Evolutionary conservation across 1,284 basidiomycete species (phyloP).

Genomic region (Macrocystidia cucumis): DNA sequence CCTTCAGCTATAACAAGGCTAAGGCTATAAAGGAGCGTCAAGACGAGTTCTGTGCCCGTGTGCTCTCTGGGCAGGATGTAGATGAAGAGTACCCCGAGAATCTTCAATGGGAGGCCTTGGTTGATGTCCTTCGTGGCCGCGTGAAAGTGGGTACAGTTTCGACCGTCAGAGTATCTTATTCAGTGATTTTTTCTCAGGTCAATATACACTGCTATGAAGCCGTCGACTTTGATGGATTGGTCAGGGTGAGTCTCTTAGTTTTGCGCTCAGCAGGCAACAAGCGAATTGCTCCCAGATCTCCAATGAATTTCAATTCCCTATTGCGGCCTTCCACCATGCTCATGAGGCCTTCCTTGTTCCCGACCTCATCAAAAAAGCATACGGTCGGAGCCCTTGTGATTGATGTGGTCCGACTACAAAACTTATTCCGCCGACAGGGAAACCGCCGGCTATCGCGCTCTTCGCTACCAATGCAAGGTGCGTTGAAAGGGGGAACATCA

Average conservation of each 20-base stretch:
- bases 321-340: slow-evolving; percentile 78
- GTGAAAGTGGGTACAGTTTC: slow-evolving; percentile 45
- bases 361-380: slow-evolving; percentile 65
- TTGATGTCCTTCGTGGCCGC: slow-evolving; percentile 76
- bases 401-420: not conserved
- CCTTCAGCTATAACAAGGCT: slow-evolving; percentile 61
- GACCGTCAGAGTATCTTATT: not conserved
- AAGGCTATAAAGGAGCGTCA: slow-evolving; percentile 67
- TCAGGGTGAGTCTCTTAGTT: slow-evolving; percentile 42
- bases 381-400: slow-evolving; percentile 29
- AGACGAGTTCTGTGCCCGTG: slow-evolving; percentile 63
- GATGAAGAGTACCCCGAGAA: slow-evolving; percentile 66
- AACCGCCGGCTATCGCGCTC: slow-evolving; percentile 63
- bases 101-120: slow-evolving; percentile 78
- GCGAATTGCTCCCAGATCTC: slow-evolving; percentile 37
- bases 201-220: slow-evolving; percentile 79
- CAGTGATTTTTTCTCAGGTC: slow-evolving; percentile 37
- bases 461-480: slow-evolving; percentile 57
- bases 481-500: not conserved
- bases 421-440: slow-evolving; percentile 21
- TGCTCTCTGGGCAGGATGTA: slow-evolving; percentile 50
- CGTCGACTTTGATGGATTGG: slow-evolving; percentile 70
- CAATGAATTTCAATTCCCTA: slow-evolving; percentile 73
- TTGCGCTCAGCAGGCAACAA: not conserved
- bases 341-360: slow-evolving; percentile 77